phyloP scores from a whole-genome alignment of 2,329 filamentous ascomycete genomes.

The Stachybotrys chlorohalonatus region DNA sequence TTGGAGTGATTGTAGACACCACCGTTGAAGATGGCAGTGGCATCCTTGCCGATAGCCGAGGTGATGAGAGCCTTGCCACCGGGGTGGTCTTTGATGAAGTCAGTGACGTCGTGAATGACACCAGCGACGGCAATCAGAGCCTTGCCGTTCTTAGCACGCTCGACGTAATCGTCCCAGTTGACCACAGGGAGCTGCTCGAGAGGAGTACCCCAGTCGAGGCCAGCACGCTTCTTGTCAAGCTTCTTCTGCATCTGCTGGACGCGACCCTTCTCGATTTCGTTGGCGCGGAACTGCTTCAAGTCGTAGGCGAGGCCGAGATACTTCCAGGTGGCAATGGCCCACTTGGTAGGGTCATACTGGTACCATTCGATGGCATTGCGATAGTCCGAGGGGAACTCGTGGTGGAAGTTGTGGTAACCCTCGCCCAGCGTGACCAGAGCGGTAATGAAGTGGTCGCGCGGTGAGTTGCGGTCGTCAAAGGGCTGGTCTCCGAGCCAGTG shows the following conservation, averaged over 20 bases:
- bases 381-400: slow-evolving; percentile 90
- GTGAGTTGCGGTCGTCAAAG: slow-evolving; percentile 87
- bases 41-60: slow-evolving; percentile 76
- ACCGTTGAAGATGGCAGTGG: slow-evolving; percentile 85
- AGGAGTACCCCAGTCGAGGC: slow-evolving; percentile 78
- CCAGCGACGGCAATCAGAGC: slow-evolving; percentile 70
- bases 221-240: slow-evolving; percentile 75
- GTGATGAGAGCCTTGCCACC: slow-evolving; percentile 81
- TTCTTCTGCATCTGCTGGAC: slow-evolving; percentile 89
- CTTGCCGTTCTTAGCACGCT: slow-evolving; percentile 66
- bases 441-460: slow-evolving; percentile 79
- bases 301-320: slow-evolving; percentile 75
- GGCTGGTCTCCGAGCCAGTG: slow-evolving; percentile 91
- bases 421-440: slow-evolving; percentile 78
- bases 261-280: slow-evolving; percentile 88
- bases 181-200: slow-evolving; percentile 79
- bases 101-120: slow-evolving; percentile 75
- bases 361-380: slow-evolving; percentile 86
- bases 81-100: slow-evolving; percentile 85
- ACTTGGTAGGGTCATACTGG: slow-evolving; percentile 89
- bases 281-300: slow-evolving; percentile 82
- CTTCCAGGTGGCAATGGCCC: slow-evolving; percentile 80
- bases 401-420: slow-evolving; percentile 93
- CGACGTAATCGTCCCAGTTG: slow-evolving; percentile 78
- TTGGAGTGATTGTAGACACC: slow-evolving; percentile 87